phyloP scores from a whole-genome alignment of 352 stramenopile genomes.

The Pelagophyceae sp. region DNA sequence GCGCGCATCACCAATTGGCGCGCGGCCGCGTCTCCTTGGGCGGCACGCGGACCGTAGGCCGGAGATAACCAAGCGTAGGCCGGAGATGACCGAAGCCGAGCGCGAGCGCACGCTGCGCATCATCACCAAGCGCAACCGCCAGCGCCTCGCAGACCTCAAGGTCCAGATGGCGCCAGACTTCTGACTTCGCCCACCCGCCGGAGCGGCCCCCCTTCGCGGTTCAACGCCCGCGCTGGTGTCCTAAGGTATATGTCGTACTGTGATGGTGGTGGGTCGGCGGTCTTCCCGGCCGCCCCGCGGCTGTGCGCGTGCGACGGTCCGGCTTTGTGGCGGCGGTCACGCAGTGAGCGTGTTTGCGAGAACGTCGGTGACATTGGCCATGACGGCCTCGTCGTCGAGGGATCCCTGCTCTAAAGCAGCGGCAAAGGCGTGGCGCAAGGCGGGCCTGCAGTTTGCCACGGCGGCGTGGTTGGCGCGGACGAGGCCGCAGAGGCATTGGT shows the following conservation, averaged over 20 bases:
- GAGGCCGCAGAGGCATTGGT: constrained; percentile 82
- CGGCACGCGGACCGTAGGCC: too few species aligned
- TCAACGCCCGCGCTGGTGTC: too few species aligned
- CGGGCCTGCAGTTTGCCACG: constrained; percentile 54
- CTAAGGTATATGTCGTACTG: too few species aligned
- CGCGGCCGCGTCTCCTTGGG: too few species aligned
- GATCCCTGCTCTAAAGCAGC: constrained; percentile 54
- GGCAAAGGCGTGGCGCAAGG: constrained; percentile 66
- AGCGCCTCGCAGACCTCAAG: constrained; percentile 11
- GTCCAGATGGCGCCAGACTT: too few species aligned
- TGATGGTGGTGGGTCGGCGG: too few species aligned
- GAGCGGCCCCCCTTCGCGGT: too few species aligned
- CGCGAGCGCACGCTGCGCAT: background rate
- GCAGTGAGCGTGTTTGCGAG: background rate
- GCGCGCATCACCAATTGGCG: constrained; percentile 29
- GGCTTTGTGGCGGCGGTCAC: too few species aligned
- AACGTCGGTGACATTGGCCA: constrained; percentile 49
- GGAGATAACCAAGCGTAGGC: too few species aligned
- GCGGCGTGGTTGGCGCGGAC: constrained; percentile 73
- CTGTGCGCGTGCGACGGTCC: too few species aligned
- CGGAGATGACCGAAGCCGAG: constrained; percentile 20
- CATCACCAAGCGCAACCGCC: constrained; percentile 22
- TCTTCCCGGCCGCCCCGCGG: too few species aligned
- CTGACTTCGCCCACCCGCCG: too few species aligned
- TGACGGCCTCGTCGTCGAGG: constrained; percentile 60